Evolutionary conservation across 2,329 filamentous ascomycete species (phyloP), one percentile per base, ranked within the genome.

Genomic region (Cryphonectria nitschkei): DNA sequence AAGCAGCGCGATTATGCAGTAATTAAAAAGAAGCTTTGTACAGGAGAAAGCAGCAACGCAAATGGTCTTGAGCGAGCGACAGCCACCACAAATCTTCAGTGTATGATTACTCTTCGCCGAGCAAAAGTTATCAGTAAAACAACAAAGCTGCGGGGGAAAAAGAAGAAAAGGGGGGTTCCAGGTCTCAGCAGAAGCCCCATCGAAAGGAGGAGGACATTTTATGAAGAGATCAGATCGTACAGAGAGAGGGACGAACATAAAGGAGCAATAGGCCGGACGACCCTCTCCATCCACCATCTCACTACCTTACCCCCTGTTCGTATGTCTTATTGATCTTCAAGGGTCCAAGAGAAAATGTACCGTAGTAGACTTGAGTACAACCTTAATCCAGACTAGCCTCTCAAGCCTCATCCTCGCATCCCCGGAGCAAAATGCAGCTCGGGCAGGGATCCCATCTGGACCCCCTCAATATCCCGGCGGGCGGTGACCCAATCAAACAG

Each of bases 181-280:
- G 46, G 29, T 43, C 60, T 26, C 11, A 22, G 26, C 16, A 3
- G 37, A 68, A 16, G 37, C 34, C 19, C 50, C 37, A 32, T 37
- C 22, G 43, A 22, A n/a, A 68, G 56, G 41, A 54, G 66, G 29
- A 39, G 39, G 29, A 43, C 39, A 65, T 63, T 58, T 72, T 72
- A 66, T 60, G 65, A 66, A 43, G 54, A 67, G 29, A 37, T 50
- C 65, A 64, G n/a, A n/a, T 34, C 68, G 69, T 43, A 67, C 68
- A 34, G 52, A 13, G 14, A 39, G 64, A 32, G 65, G 34, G 11
- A 39, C 32, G 32, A 46, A 65, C 64, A 65, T 67, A n/a, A 37
- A 50, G 65, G 52, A 67, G 65, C 54, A 22, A 16, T 11, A 67
- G 41, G n/a, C 34, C 65, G 65, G 39, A 8, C 39, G 37, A 29